phyloP scores from a whole-genome alignment of 2,329 filamentous ascomycete genomes.

The Trichoderma afroharzianum region DNA sequence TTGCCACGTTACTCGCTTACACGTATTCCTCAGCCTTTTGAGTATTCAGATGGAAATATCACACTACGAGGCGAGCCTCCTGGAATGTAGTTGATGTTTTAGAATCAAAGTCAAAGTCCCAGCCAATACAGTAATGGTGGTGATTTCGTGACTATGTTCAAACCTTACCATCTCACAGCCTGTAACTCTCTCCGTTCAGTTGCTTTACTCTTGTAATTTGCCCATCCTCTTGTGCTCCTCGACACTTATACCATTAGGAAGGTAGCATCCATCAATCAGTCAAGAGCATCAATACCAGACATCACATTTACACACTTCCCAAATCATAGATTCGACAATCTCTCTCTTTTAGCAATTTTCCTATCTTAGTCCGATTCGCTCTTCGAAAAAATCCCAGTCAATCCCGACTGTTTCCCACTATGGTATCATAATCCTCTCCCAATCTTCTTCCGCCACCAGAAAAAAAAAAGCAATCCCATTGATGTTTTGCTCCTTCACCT shows the following conservation, averaged over 20 bases:
- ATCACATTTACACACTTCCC: neutral
- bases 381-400: neutral
- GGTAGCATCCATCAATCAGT: neutral
- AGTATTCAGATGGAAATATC: neutral
- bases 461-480: neutral
- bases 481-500: neutral
- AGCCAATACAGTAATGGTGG: neutral
- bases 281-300: neutral
- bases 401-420: neutral
- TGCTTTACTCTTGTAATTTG: neutral
- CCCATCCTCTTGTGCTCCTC: neutral
- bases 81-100: too few species aligned
- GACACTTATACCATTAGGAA: neutral
- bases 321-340: neutral
- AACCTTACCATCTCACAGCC: neutral
- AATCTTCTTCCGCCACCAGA: neutral
- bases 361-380: neutral
- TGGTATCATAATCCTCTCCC: conserved; percentile 7
- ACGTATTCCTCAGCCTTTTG: neutral
- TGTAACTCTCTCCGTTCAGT: neutral
- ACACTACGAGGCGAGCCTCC: too few species aligned
- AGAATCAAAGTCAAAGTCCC: neutral
- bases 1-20: neutral
- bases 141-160: neutral
- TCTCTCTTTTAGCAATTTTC: neutral